Evolutionary conservation across 2,329 filamentous ascomycete species (phyloP), one percentile per base, ranked within the genome.

Genomic region (Cladophialophora chaetospira): DNA sequence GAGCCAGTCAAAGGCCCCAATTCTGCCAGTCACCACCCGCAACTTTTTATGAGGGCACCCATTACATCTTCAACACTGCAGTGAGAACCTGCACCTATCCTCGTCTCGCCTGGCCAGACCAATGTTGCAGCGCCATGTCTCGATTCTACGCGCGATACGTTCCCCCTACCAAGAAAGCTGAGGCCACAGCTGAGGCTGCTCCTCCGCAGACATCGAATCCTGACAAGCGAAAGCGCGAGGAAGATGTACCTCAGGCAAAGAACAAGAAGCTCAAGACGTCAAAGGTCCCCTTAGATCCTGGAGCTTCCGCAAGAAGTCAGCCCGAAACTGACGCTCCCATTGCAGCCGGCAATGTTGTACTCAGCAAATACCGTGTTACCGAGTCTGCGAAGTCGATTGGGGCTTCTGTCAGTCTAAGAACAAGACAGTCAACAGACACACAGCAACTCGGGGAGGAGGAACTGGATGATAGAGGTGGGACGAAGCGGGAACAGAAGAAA

Each of bases 121-220:
- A n/a, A 15, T 17, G 23, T 23, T 44, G 9, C n/a, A 9, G 11
- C 19, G 13, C 15, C 55, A 81, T 82, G 78, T 71, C 76, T 51
- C 71, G 73, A 45, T 72, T 79, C 31, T 77, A 79, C 62, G 70
- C 73, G 26, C 73, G 76, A 50, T 78, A 79, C 63, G 75, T 75
- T 38, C 76, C 78, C 50, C 72, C 75, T 2, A 25, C 53, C 6
- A 56, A 50, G 25, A 46, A 42, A 11, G 10, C 38, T 15, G 31
- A 28, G 8, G 9, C 21, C 25, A 23, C 33, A 26, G 9, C 33
- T 19, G 29, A 35, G 15, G 11, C 17, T 23, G 26, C 28, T 17
- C 11, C 38, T 4, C 36, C 21, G 33, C 26, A 35, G n/a, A 42
- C 38, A 21, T 38, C 44, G 8, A 43, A 31, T 5, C 25, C 64